A percentile compares a stretch with the other conserved stretches of the same genome.
Evolutionary conservation across 2,329 filamentous ascomycete species (phyloP).

Genomic region (Diaporthe ampelina): DNA sequence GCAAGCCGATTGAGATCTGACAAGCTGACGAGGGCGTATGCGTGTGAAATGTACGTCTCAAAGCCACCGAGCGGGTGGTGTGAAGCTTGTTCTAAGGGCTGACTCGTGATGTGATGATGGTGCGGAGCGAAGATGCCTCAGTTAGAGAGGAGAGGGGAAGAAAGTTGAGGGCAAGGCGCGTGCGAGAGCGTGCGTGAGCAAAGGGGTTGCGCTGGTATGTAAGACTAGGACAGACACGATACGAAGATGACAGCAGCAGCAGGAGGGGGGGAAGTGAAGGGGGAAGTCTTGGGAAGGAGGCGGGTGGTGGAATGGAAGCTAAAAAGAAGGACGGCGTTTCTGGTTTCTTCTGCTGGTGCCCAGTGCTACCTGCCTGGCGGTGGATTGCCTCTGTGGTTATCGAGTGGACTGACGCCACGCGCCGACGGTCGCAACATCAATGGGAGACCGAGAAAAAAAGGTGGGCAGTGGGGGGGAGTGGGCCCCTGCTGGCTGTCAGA

Average conservation of each 20-base stretch:
- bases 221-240: not conserved
- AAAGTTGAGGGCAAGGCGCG: not conserved
- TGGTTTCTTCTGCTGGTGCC: not conserved
- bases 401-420: slow-evolving; percentile 36
- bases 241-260: not conserved
- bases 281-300: slow-evolving; percentile 20
- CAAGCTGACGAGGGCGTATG: slow-evolving; percentile 9
- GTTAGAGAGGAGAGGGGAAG: no score
- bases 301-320: slow-evolving; percentile 31
- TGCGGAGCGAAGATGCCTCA: not conserved
- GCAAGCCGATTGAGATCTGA: slow-evolving; percentile 24
- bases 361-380: not conserved
- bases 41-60: slow-evolving; percentile 5
- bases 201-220: slow-evolving; percentile 28
- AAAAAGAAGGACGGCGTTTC: slow-evolving; percentile 21
- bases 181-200: not conserved
- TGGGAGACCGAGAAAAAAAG: slow-evolving; percentile 25
- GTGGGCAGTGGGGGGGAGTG: slow-evolving; percentile 26
- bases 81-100: slow-evolving; percentile 23
- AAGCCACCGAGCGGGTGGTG: slow-evolving; percentile 11
- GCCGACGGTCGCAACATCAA: slow-evolving; percentile 17
- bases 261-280: not conserved
- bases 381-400: slow-evolving; percentile 8
- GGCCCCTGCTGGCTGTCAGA: slow-evolving; percentile 16
- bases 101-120: slow-evolving; percentile 19